These are phyloP conservation scores for Backusella westeae DNA, from an alignment of 192 early-diverging fungal species.

Conservation along the genomic window DNA sequence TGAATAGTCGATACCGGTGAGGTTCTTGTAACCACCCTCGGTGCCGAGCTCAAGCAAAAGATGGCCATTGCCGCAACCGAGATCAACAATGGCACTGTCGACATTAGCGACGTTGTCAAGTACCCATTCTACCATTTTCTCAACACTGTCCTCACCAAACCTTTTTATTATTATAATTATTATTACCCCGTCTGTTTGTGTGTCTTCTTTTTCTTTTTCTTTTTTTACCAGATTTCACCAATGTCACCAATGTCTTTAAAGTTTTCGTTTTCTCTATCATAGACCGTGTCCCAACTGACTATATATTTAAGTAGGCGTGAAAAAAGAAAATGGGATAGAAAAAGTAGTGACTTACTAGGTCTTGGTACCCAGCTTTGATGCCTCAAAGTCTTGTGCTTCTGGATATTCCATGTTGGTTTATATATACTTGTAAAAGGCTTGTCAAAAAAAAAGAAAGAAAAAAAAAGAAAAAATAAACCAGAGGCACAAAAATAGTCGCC, in stretches of 20 bases:
- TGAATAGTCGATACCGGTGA: constrained; percentile 88
- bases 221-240: constrained; percentile 81
- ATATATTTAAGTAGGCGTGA: neutral
- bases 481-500: no score
- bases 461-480: no score
- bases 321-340: neutral
- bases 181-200: neutral
- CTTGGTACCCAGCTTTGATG: constrained; percentile 59
- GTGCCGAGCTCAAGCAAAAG: constrained; percentile 73
- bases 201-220: neutral
- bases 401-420: constrained; percentile 1
- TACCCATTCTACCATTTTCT: constrained; percentile 91
- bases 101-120: constrained; percentile 32
- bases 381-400: constrained; percentile 40
- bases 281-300: constrained; percentile 79
- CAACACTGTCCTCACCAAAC: constrained; percentile 83
- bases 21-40: constrained; percentile 59
- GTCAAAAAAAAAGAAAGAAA: neutral
- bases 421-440: neutral
- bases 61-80: constrained; percentile 94
- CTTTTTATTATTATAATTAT: constrained; percentile 20
- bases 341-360: constrained; percentile 46
- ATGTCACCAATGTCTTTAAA: constrained; percentile 83
- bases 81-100: constrained; percentile 62
- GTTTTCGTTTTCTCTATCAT: constrained; percentile 76